phyloP scores from a whole-genome alignment of 2,329 filamentous ascomycete genomes.

The Calonectria naviculata region DNA sequence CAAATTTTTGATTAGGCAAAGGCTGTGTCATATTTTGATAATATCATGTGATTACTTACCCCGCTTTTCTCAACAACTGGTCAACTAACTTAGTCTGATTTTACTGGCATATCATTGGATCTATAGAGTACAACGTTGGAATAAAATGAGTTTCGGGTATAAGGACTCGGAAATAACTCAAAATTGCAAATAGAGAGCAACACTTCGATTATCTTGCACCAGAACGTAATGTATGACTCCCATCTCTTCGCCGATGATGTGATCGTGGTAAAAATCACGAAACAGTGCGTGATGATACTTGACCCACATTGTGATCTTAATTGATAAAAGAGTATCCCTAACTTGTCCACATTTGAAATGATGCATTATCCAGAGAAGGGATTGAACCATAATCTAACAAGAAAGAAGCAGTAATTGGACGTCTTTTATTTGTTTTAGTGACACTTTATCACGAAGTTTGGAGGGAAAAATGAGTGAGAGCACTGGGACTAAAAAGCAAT shows the following conservation, averaged over 20 bases:
- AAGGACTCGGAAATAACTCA: not conserved
- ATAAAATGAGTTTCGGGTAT: not conserved
- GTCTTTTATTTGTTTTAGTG: too few relatives aligned
- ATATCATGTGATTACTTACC: too few relatives aligned
- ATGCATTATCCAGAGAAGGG: too few relatives aligned
- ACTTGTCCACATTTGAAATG: not conserved
- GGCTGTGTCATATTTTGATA: too few relatives aligned
- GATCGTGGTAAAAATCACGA: not conserved
- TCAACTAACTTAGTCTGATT: too few relatives aligned
- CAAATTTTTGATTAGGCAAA: too few relatives aligned
- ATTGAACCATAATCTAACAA: too few relatives aligned
- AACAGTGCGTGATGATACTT: not conserved
- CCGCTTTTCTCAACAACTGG: too few relatives aligned
- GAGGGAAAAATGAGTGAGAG: not conserved
- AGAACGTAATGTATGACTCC: not conserved
- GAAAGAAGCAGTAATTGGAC: too few relatives aligned
- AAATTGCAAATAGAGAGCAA: not conserved
- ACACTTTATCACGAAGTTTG: not conserved
- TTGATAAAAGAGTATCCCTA: not conserved
- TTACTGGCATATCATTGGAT: too few relatives aligned
- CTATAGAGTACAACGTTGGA: too few relatives aligned
- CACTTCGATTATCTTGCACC: not conserved
- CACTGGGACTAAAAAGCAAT: not conserved
- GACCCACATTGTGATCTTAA: not conserved
- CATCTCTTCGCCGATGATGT: not conserved